Base-by-base conservation (phyloP, 306 rosid genomes). In the Cicer yamashitae region DNA sequence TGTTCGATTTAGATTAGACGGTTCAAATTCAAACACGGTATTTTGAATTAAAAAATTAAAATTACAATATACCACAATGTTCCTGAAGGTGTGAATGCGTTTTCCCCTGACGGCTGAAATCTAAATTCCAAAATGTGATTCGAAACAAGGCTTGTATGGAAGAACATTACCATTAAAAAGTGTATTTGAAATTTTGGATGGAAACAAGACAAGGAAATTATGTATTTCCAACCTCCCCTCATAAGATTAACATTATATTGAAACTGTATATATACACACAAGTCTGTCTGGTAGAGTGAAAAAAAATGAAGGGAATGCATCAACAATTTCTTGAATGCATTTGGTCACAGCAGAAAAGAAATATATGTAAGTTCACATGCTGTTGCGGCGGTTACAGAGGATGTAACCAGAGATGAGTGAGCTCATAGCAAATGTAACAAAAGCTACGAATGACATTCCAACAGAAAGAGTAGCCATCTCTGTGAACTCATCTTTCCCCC, bases 401-500 rank as follows among this genome's bases (percentile, higher is more conserved):
- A 58, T 84, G 88, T 87, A 88, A 48, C 96, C 92, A 39, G 99
- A 96, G 77, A 96, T 81, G 25, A 96, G 88, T 22, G 99, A 92
- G 78, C 98, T 96, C 45, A 90, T 4, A 40, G 99, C 96, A 61
- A 89, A 96, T 46, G 97, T 92, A 67, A 53, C 48, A 47, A 96
- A 96, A 76, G 89, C 96, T 1, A 96, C 81, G 83, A 96, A 96
- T 14, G 99, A 77, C 91, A 96, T 88, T 44, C 79, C 88, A 38
- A 96, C 84, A 0, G 99, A 92, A 44, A 90, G 98, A 77, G 88
- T 92, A 0, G 99, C 99, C 92, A 86, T 82, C 79, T 85, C 78
- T 1, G 99, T 96, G 91, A 96, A 96, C 83, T 90, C 90, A 5
- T 96, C 99, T 83, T 87, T 96, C 8, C 99, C 99, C 99, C 99